Evolutionary conservation across 2,329 filamentous ascomycete species (phyloP).

Genomic region (Mollisia scopiformis): DNA sequence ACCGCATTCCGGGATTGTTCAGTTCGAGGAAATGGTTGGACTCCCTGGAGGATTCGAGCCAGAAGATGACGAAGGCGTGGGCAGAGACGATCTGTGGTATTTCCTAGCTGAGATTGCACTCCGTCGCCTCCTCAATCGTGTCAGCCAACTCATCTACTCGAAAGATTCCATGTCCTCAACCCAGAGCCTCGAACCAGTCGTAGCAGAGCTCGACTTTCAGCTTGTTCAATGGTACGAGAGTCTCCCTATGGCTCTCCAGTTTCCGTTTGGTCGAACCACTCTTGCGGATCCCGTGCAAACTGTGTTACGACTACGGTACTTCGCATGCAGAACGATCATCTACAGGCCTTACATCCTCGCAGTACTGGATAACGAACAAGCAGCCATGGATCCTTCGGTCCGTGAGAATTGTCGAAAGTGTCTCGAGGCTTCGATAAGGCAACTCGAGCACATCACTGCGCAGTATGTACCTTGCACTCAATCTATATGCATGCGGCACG

Average conservation of each 20-base stretch:
- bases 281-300: conserved; percentile 77
- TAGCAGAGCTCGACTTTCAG: conserved; percentile 81
- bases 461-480: conserved; percentile 57
- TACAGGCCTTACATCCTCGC: conserved; percentile 83
- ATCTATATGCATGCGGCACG: neutral
- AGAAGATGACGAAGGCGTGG: conserved; percentile 65
- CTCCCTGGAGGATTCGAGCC: conserved; percentile 77
- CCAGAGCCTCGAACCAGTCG: conserved; percentile 74
- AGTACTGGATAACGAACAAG: conserved; percentile 76
- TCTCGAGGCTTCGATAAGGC: conserved; percentile 77
- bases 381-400: conserved; percentile 71
- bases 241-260: conserved; percentile 74
- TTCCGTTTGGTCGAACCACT: conserved; percentile 70
- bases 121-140: conserved; percentile 74
- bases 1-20: conserved; percentile 80
- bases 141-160: conserved; percentile 79
- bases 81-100: conserved; percentile 82
- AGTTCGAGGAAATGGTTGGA: conserved; percentile 80
- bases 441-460: conserved; percentile 77
- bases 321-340: conserved; percentile 84
- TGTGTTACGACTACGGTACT: conserved; percentile 78
- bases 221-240: conserved; percentile 85
- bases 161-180: conserved; percentile 73
- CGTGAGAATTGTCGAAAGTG: conserved; percentile 81
- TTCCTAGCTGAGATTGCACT: conserved; percentile 83